These are phyloP conservation scores for Tricholoma hemisulphureum DNA, from an alignment of 768 basidiomycete genomes.

Conservation along the genomic window DNA sequence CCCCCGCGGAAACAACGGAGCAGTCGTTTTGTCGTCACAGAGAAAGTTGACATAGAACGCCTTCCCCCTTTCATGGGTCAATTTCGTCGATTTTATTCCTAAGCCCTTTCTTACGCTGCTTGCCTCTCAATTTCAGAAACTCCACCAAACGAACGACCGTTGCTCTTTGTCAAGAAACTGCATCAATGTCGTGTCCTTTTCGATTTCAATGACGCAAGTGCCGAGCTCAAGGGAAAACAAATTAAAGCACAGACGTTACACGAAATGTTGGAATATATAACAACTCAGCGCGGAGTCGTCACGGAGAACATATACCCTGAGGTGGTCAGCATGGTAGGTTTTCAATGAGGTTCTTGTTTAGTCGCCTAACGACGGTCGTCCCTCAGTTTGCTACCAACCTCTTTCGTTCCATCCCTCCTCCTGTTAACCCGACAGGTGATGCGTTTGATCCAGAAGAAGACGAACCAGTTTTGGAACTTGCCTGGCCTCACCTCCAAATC, in stretches of 20 bases:
- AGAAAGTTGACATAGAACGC: conserved; percentile 94
- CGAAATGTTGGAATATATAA: conserved; percentile 99
- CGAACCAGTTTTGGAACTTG: conserved; percentile 96
- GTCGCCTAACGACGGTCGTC: conserved; percentile 6
- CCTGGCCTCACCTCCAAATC: conserved; percentile 99
- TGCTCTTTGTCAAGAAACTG: conserved; percentile 91
- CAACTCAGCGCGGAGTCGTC: conserved; percentile 92
- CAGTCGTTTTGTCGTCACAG: conserved; percentile 93
- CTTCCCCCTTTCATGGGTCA: conserved; percentile 86
- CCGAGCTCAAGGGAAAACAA: conserved; percentile 96
- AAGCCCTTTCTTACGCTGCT: conserved; percentile 4
- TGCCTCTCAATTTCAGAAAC: conserved; percentile 62
- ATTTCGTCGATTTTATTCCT: neutral
- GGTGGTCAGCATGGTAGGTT: conserved; percentile 92
- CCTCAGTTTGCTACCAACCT: conserved; percentile 93
- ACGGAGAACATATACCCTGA: conserved; percentile 98
- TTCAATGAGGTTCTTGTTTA: neutral
- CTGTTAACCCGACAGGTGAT: conserved; percentile 96
- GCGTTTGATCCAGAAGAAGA: conserved; percentile 99
- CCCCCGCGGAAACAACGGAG: conserved; percentile 97
- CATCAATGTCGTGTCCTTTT: conserved; percentile 96
- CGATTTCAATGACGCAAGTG: conserved; percentile 97
- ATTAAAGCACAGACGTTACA: conserved; percentile 97
- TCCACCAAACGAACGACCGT: conserved; percentile 80
- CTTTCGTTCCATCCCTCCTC: conserved; percentile 99